phyloP scores from a whole-genome alignment of 257 asterid genomes.

The Prunella vulgaris region DNA sequence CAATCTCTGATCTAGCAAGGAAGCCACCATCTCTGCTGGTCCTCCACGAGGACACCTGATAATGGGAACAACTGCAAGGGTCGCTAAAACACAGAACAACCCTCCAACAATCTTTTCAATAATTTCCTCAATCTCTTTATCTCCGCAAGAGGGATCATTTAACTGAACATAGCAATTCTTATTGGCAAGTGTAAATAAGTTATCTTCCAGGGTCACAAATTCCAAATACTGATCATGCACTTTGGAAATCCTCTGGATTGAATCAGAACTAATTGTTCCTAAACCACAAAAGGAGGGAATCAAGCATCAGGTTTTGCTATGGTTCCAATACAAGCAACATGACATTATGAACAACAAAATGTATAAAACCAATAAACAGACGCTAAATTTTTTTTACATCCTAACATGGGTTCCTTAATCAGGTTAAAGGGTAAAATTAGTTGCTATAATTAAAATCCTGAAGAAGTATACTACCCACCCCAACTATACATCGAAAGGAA shows the following conservation, averaged over 20 bases:
- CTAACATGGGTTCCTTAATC: neutral
- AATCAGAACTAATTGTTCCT: slow-evolving; percentile 72
- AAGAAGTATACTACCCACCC: neutral
- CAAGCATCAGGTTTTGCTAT: neutral
- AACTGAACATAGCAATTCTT: slow-evolving; percentile 86
- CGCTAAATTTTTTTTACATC: neutral
- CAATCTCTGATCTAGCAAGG: slow-evolving; percentile 81
- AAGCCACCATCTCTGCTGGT: slow-evolving; percentile 96
- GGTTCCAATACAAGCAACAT: slow-evolving; percentile 3
- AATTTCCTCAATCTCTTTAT: slow-evolving; percentile 74
- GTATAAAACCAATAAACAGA: neutral
- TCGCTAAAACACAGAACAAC: slow-evolving; percentile 86
- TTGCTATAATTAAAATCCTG: neutral
- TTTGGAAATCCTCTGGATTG: slow-evolving; percentile 77
- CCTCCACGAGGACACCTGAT: slow-evolving; percentile 97
- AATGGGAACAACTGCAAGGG: slow-evolving; percentile 93
- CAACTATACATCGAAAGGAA: neutral
- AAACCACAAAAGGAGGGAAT: slow-evolving; percentile 25
- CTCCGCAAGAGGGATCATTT: slow-evolving; percentile 97
- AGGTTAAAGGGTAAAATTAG: neutral
- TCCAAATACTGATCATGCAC: slow-evolving; percentile 97
- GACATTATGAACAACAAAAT: neutral
- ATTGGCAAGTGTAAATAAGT: slow-evolving; percentile 80
- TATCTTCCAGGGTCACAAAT: slow-evolving; percentile 82
- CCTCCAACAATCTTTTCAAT: slow-evolving; percentile 81